Conservation (phyloP, 225 moss, liverwort and hornwort genomes). For the Marchantia polymorpha region DNA sequence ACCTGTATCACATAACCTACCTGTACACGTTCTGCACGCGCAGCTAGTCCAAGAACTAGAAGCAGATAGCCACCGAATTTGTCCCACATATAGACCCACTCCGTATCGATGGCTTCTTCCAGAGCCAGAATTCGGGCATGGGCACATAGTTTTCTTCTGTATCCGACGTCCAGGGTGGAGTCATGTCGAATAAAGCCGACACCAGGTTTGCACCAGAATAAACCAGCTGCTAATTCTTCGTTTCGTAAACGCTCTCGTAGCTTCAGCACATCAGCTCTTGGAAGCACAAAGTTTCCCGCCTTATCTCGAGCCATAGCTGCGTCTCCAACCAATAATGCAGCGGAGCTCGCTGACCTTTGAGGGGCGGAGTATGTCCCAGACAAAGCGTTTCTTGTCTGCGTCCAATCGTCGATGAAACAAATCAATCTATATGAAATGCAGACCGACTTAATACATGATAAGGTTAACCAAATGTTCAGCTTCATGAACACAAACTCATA, state of each 20-base stretch:
- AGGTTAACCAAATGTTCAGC: background rate
- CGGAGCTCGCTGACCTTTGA: slow-evolving; percentile 95
- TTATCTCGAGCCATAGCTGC: slow-evolving; percentile 92
- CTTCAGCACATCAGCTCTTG: slow-evolving; percentile 93
- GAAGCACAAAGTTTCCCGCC: slow-evolving; percentile 97
- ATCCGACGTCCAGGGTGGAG: slow-evolving; percentile 70
- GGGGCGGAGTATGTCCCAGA: slow-evolving; percentile 99
- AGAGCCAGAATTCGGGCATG: slow-evolving; percentile 93
- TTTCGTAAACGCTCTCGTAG: slow-evolving; percentile 89
- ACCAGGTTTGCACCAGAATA: slow-evolving; percentile 72
- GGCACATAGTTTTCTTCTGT: slow-evolving; percentile 90
- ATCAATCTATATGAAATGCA: background rate
- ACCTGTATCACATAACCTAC: slow-evolving; percentile 28
- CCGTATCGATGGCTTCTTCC: slow-evolving; percentile 99
- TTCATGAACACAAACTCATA: background rate
- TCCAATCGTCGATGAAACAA: background rate
- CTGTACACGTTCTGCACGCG: slow-evolving; percentile 97
- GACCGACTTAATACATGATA: too few relatives aligned
- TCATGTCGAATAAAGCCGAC: slow-evolving; percentile 64
- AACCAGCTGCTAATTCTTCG: slow-evolving; percentile 95
- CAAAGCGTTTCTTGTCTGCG: slow-evolving; percentile 95
- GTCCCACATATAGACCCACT: slow-evolving; percentile 99
- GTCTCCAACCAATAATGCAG: slow-evolving; percentile 95
- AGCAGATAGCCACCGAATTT: slow-evolving; percentile 98
- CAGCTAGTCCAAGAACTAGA: slow-evolving; percentile 95